Base-by-base conservation (phyloP, 73 alveolate species). In the Blepharisma japonicum region DNA sequence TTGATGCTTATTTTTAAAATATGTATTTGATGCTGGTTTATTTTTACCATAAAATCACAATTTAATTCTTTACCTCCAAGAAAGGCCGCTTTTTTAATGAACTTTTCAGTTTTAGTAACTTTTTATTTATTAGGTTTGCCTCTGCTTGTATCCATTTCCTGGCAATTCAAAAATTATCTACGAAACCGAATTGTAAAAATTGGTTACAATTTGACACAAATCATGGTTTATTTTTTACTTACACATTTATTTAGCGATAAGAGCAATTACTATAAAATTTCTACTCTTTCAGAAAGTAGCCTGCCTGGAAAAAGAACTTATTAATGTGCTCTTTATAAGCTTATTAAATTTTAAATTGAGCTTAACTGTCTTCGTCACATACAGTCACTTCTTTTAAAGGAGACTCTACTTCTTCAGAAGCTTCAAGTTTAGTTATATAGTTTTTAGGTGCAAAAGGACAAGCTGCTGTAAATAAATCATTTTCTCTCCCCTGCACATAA, bases 111-210 rank as follows among this genome's bases (percentile, higher is more conserved):
- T 18, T 11, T 14, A 7, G 56, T 39, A 11, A 1, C 46, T 70
- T 25, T 70, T 45, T 70, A 70, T 6, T 5, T 70, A 7, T 47
- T 25, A 21, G 11, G 55, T 3, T 3, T 70, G 21, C 80, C 80
- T 70, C n/a, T 70, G 11, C 9, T 70, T 1, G 80, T 70, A 7
- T 18, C 20, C 14, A 18, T 70, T 70, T 70, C 80, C 39, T 70
- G 56, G 56, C 32, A 14, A 14, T 70, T 70, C n/a, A 54, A 70
- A 45, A 48, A 48, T 4, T 70, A 25, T 2, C 14, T n/a, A 2
- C 11, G 80, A 70, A 39, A 70, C 23, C 32, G 11, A n/a, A n/a
- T 70, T 4, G 27, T 70, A 18, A 14, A 7, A 18, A 9, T 39
- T 2, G 27, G 23, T 2, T 14, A 25, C 32, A 70, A 45, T 45